phyloP scores from a whole-genome alignment of 441 rosid species.

The Omphalea diandra region DNA sequence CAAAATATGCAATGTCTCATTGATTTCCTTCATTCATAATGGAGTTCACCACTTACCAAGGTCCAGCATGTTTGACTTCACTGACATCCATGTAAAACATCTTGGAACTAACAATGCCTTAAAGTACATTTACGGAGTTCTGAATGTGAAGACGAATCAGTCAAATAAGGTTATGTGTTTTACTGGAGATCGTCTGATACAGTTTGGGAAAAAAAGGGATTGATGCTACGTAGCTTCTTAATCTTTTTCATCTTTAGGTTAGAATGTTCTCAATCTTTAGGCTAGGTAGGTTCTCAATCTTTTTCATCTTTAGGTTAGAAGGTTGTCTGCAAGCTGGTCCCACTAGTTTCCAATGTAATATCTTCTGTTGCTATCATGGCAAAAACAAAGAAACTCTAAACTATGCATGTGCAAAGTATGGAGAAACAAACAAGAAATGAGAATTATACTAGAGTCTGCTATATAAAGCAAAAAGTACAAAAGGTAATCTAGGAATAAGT shows the following conservation, averaged over 20 bases:
- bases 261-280: no score
- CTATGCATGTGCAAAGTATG: not conserved
- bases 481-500: not conserved
- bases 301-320: not conserved
- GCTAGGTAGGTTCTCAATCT: no score
- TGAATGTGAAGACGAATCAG: no score
- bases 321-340: not conserved
- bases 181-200: not conserved
- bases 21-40: not conserved
- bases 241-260: no score
- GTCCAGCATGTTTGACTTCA: not conserved
- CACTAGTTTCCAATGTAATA: not conserved
- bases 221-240: no score
- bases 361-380: not conserved
- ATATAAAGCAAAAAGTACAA: not conserved
- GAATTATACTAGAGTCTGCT: not conserved
- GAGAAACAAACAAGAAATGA: conserved; percentile 4
- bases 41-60: not conserved
- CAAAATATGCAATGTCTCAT: not conserved
- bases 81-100: no score
- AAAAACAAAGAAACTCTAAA: conserved; percentile 10
- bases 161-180: not conserved
- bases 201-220: not conserved
- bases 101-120: no score
- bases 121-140: no score